A percentile compares a stretch with the other conserved stretches of the same genome.
phyloP scores from a whole-genome alignment of 1,284 basidiomycete genomes.

The Veloboletus limbatus region DNA sequence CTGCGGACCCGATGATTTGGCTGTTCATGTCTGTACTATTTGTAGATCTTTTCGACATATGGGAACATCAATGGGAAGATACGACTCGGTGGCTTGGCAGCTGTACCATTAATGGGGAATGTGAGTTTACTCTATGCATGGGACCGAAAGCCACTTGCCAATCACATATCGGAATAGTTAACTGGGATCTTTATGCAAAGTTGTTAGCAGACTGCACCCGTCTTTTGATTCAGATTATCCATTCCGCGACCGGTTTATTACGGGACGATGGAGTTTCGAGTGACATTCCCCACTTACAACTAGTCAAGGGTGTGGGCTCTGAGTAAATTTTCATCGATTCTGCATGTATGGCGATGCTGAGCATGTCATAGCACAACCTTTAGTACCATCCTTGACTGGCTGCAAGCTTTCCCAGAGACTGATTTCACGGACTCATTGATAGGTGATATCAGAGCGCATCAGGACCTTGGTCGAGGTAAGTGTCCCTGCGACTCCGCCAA shows the following conservation, averaged over 20 bases:
- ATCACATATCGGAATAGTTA: slow-evolving; percentile 40
- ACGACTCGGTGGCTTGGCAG: slow-evolving; percentile 56
- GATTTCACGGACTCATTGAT: slow-evolving; percentile 36
- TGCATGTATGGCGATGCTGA: slow-evolving; percentile 10
- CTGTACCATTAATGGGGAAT: slow-evolving; percentile 46
- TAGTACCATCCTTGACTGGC: slow-evolving; percentile 42
- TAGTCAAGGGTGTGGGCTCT: slow-evolving; percentile 22
- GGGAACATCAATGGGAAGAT: slow-evolving; percentile 45
- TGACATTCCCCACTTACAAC: slow-evolving; percentile 16
- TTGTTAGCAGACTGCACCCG: slow-evolving; percentile 42
- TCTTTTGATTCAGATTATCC: slow-evolving; percentile 41
- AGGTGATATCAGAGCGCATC: slow-evolving; percentile 49
- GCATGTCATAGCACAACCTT: slow-evolving; percentile 41
- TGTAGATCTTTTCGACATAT: slow-evolving; percentile 48
- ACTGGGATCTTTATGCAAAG: slow-evolving; percentile 56
- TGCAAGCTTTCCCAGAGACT: slow-evolving; percentile 31
- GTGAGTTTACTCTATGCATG: slow-evolving; percentile 40
- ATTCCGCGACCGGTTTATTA: slow-evolving; percentile 34
- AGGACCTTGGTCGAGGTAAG: slow-evolving; percentile 50
- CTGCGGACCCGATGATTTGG: neutral
- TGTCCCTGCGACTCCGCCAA: neutral
- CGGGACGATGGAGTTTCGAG: slow-evolving; percentile 21
- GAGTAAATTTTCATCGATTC: slow-evolving; percentile 19
- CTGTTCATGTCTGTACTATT: slow-evolving; percentile 1
- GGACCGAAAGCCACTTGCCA: neutral